Conservation (phyloP, 768 basidiomycete species). For the Agrocybe chaxingu region DNA sequence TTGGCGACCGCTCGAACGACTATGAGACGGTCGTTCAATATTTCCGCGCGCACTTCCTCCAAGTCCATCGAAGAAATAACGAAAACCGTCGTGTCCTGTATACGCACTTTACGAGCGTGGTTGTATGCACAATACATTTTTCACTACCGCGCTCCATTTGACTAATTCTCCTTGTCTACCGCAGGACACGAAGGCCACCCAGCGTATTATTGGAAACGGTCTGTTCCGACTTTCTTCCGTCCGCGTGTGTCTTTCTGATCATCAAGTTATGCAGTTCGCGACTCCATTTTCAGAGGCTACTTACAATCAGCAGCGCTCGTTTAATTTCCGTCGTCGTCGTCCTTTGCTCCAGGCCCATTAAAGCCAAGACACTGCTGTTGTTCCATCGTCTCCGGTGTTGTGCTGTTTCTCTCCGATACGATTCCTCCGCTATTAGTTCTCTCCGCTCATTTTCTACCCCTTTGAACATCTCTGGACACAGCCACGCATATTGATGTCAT, state of each 20-base stretch:
- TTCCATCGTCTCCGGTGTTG: background rate
- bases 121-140: slow-evolving; percentile 43
- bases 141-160: background rate
- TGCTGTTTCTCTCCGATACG: background rate
- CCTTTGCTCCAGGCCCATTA: background rate
- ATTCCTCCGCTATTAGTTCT: slow-evolving; percentile 2
- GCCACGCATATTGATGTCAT: background rate
- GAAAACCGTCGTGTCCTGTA: slow-evolving; percentile 79
- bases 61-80: slow-evolving; percentile 77
- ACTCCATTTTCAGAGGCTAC: slow-evolving; percentile 75
- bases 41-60: slow-evolving; percentile 85
- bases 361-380: slow-evolving; percentile 5
- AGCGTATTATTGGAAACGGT: slow-evolving; percentile 83
- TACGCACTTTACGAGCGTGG: slow-evolving; percentile 78
- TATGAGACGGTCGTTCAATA: slow-evolving; percentile 81
- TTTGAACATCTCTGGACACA: too few species aligned
- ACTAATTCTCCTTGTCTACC: slow-evolving; percentile 1
- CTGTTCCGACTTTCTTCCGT: slow-evolving; percentile 17
- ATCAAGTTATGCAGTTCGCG: slow-evolving; percentile 45
- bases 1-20: slow-evolving; percentile 76
- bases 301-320: slow-evolving; percentile 70
- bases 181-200: slow-evolving; percentile 81
- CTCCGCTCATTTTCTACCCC: background rate
- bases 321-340: slow-evolving; percentile 23
- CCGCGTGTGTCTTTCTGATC: slow-evolving; percentile 5